phyloP scores from a whole-genome alignment of 306 rosid genomes.

The Styphnolobium japonicum region DNA sequence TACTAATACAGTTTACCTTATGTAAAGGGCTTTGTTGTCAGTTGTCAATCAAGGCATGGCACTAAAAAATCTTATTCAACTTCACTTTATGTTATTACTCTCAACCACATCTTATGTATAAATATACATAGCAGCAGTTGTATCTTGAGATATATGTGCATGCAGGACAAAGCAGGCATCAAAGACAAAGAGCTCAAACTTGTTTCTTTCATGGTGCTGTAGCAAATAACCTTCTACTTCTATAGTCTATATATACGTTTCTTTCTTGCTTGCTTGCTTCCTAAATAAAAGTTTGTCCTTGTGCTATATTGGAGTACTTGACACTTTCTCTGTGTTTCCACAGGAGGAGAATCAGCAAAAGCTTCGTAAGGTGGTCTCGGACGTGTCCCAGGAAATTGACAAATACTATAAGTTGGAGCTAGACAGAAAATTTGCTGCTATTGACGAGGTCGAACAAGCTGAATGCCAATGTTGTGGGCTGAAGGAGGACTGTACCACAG shows the following conservation, averaged over 20 bases:
- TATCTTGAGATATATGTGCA: not conserved
- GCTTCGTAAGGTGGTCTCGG: conserved; percentile 48
- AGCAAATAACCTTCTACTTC: not conserved
- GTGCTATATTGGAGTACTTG: not conserved
- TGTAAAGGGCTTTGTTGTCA: conserved; percentile 32
- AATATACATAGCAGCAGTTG: not conserved
- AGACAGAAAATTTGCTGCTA: not conserved
- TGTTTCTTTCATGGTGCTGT: conserved; percentile 31
- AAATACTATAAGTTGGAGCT: conserved; percentile 12
- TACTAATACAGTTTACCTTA: conserved; percentile 25
- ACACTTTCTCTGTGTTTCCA: not conserved
- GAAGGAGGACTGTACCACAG: conserved; percentile 59
- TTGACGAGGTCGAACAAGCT: conserved; percentile 50
- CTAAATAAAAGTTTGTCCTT: not conserved
- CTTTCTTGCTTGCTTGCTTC: not conserved
- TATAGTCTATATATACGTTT: too few relatives aligned
- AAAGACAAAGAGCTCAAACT: not conserved
- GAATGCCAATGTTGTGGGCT: conserved; percentile 68
- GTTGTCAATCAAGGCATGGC: conserved; percentile 10
- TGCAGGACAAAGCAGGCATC: not conserved
- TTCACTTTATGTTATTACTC: conserved; percentile 25
- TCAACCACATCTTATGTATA: not conserved
- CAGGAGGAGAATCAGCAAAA: conserved; percentile 31
- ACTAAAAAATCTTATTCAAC: not conserved
- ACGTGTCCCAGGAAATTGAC: conserved; percentile 38